Base-by-base conservation (phyloP, 495 filamentous ascomycete species). In the Xylaria curta region DNA sequence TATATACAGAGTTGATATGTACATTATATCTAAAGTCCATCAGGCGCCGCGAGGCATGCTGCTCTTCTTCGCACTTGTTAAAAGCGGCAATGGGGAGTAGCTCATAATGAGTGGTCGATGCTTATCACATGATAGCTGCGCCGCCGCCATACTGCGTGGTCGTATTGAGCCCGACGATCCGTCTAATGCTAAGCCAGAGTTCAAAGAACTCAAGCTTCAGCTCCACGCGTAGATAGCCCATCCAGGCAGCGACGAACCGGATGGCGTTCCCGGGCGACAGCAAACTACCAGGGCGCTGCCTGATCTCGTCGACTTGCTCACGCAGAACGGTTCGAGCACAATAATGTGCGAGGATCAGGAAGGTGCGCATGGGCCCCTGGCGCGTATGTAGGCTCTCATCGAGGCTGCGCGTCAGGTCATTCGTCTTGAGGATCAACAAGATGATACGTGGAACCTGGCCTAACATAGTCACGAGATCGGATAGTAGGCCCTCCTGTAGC, bases 361-460 rank as follows among this genome's bases (percentile, higher is more conserved):
- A 99, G 13, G 91, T 93, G 26, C 95, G 89, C 73, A 94, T 88
- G 2, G 95, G 94, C 0, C 96, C 97, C 75, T 94, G 91, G 13
- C 91, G 87, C 24, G 96, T 98, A 68, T 97, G 93, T 17, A 99
- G 86, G 81, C 91, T 94, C 81, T 98, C 97, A 75, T 99, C 97
- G 38, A 99, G 87, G 72, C 92, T 95, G 71, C 97, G 90, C 36
- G 96, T 99, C 51, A 99, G 83, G 80, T 99, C 97, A 79, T 99
- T 99, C 1, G 97, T 99, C 82, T 99, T 99, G 66, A 99, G 86
- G 74, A 99, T 98, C 6, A 99, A 84, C 19, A 99, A 87, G 49
- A 99, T 97, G 69, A 98, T 92, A 15, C 94, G 84, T 6, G 97
- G 97, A 2, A 99, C 94, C 73, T 93, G 89, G 40, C 93, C 92